A percentile compares a stretch with the other conserved stretches of the same genome.
phyloP scores from a whole-genome alignment of 202 grass and related monocot genomes.

The Miscanthus sacchariflorus region DNA sequence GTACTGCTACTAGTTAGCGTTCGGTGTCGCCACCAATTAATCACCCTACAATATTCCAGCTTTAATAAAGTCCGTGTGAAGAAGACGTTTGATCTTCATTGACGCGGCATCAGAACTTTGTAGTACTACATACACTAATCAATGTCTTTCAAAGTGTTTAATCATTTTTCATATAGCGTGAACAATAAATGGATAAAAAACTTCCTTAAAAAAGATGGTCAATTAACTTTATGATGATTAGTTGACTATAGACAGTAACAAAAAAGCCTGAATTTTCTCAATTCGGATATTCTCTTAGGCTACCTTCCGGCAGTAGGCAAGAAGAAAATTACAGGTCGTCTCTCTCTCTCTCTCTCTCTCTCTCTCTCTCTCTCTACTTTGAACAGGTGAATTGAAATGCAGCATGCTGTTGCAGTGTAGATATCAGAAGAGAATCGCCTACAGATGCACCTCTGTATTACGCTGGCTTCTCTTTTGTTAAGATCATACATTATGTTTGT shows the following conservation, averaged over 20 bases:
- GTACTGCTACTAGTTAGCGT: background rate
- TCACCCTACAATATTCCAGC: background rate
- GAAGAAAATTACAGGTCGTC: conserved; percentile 17
- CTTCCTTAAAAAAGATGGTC: background rate
- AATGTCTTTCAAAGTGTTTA: conserved; percentile 15
- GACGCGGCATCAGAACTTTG: conserved; percentile 9
- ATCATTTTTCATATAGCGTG: conserved; percentile 20
- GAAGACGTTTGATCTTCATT: conserved; percentile 38
- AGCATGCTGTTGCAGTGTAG: background rate
- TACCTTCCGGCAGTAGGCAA: conserved; percentile 5
- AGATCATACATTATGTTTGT: background rate
- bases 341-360: background rate
- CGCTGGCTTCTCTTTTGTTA: background rate
- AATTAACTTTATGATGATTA: background rate
- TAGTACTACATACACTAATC: conserved; percentile 9
- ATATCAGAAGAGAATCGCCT: background rate
- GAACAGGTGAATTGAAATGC: background rate
- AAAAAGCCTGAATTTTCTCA: background rate
- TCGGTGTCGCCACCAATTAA: background rate
- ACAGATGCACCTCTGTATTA: background rate
- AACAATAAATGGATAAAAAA: background rate
- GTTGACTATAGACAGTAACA: background rate
- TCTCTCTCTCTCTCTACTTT: background rate
- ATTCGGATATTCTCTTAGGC: background rate
- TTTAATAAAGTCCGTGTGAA: conserved; percentile 39